Base-by-base conservation (phyloP, 495 filamentous ascomycete species). In the Aspergillus sclerotiicarbonarius region DNA sequence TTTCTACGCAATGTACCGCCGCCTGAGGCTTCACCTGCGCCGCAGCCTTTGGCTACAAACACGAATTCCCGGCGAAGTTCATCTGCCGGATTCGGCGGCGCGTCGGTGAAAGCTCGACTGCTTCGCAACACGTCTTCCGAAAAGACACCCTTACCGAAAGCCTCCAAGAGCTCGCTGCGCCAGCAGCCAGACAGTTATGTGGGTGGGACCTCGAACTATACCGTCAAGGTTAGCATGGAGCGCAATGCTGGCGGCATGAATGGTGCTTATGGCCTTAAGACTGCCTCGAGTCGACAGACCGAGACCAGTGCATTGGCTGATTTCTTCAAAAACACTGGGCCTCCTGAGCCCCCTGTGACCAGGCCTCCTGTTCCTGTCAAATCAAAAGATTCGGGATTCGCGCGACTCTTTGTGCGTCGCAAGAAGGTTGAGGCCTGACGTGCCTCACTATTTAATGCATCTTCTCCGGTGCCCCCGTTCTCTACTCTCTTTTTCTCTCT, bases 1-100 rank as follows among this genome's bases (percentile, higher is more conserved):
- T 99, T 99, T 77, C 76, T 99, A 53, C 84, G 82, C 51, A 92
- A 82, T 62, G 87, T 83, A n/a, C 83, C 90, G 13, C 91, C 94
- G 2, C 73, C 80, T 15, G 72, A 74, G 59, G 71, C 78, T 16
- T 76, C 73, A 25, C 65, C 69, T 8, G 75, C 79, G 15, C 77
- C 80, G 21, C 76, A 67, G 52, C 73, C 73, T 13, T 65, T 76
- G 20, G 50, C 54, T 30, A 35, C 66, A 4, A 69, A 65, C 47
- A 60, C 48, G 21, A 47, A 62, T 37, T 53, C 73, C 41, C 29
- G 62, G 3, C 85, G 85, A 67, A 83, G 84, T 66, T 76, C 82
- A 3, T 76, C 80, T 4, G 84, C 81, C 56, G 71, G 64, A 8
- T 53, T 64, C 16, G 48, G 60, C 13, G 53, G 81, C 7, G 79